Base-by-base conservation (phyloP, 768 basidiomycete genomes). In the Trametes gibbosa region DNA sequence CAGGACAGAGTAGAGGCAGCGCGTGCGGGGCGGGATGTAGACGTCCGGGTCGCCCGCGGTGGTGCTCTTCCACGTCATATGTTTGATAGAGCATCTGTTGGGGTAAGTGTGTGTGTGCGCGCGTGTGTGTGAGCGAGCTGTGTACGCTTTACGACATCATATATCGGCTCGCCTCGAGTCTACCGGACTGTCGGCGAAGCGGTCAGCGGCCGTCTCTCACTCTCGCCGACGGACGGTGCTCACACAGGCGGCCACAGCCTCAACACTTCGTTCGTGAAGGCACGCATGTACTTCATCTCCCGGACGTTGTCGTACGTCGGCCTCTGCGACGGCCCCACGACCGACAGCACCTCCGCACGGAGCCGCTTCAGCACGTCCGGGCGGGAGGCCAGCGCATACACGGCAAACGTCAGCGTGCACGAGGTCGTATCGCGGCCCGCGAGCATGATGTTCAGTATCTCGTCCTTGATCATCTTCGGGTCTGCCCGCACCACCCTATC, bases 371-470 rank as follows among this genome's bases (percentile, higher is more conserved):
- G 63, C 25, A 84, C 74, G 2, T 76, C 62, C 0, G 82, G 83
- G 62, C 84, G 75, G 65, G 79, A 72, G 0, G 84, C 73, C 9
- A 85, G 78, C 73, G 80, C 78, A 67, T 85, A 86, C 5, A 78
- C 66, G 1, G 77, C 76, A 67, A 80, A 84, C 0, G 84, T 83
- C 27, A 85, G 73, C 17, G 76, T 76, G 35, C 75, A 73, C 5
- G 84, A 78, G 9, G 73, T 75, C 68, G 84, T 86, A 58, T 86
- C 85, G 25, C 82, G 75, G 9, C 81, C 83, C 23, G 84, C 83
- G 23, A 85, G 74, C 16, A 83, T 69, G 41, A 85, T 80, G 61
- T 84, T 84, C n/a, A 83, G 64, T 3, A 75, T 74, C 61, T 81
- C 79, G 60, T 84, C 83, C 55, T 76, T 76, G n/a, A 85, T 67